Percentiles rank a stretch among this genome's conserved stretches.
Conservation (phyloP, 768 basidiomycete species). For the Rubroboletus satanas region DNA sequence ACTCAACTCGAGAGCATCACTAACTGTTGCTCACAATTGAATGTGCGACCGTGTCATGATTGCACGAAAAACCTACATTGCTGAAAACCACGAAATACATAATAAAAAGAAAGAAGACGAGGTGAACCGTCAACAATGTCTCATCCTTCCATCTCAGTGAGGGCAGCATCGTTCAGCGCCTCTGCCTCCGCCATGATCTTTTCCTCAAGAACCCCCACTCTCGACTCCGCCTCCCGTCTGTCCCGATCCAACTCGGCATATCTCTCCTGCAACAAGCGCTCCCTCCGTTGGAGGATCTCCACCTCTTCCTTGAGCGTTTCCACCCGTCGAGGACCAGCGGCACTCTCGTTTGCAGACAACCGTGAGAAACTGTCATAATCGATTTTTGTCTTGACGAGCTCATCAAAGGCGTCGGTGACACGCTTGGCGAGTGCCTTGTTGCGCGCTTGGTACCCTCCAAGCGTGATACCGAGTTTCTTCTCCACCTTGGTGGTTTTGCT, state of each 20-base stretch:
- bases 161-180: slow-evolving; percentile 70
- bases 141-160: slow-evolving; percentile 56
- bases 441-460: slow-evolving; percentile 90
- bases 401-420: slow-evolving; percentile 63
- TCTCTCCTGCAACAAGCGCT: slow-evolving; percentile 71
- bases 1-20: neutral
- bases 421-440: slow-evolving; percentile 62
- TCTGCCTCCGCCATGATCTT: slow-evolving; percentile 83
- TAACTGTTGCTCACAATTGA: neutral
- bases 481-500: slow-evolving; percentile 79
- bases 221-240: slow-evolving; percentile 53
- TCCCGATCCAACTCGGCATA: slow-evolving; percentile 83
- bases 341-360: slow-evolving; percentile 68
- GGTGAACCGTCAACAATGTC: neutral
- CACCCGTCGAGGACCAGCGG: slow-evolving; percentile 72
- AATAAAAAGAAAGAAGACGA: neutral
- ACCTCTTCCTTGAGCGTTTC: slow-evolving; percentile 86
- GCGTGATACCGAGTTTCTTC: slow-evolving; percentile 81
- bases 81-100: neutral
- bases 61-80: neutral
- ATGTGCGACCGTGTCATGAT: neutral
- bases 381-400: slow-evolving; percentile 59
- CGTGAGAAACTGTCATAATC: slow-evolving; percentile 79
- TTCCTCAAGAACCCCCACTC: slow-evolving; percentile 72
- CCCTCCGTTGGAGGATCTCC: slow-evolving; percentile 69